These are phyloP conservation scores for Botrytis aclada DNA, from an alignment of 2,329 filamentous ascomycete genomes.

Conservation along the genomic window DNA sequence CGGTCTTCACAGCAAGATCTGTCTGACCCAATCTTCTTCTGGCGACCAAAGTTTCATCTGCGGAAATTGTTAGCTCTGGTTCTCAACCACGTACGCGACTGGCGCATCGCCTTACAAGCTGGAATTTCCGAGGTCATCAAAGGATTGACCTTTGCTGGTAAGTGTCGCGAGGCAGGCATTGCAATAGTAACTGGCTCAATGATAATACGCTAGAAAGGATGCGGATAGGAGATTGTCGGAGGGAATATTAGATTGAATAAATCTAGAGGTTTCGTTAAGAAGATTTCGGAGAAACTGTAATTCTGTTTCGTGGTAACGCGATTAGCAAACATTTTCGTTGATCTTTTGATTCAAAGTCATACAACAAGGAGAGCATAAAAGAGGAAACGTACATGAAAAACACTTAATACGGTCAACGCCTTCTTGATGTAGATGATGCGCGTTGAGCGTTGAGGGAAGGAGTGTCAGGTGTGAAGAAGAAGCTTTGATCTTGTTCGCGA, in stretches of 20 bases:
- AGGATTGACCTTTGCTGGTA: constrained; percentile 63
- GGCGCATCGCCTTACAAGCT: constrained; percentile 51
- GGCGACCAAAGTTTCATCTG: constrained; percentile 50
- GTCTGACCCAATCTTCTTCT: constrained; percentile 91
- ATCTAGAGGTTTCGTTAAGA: not conserved
- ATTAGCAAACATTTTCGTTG: constrained; percentile 8
- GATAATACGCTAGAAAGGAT: not conserved
- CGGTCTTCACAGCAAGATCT: constrained; percentile 78
- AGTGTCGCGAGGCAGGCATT: constrained; percentile 35
- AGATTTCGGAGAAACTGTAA: constrained; percentile 9
- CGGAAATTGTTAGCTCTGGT: constrained; percentile 25
- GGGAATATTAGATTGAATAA: not conserved
- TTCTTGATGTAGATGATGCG: constrained; percentile 5
- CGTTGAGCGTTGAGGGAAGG: constrained; percentile 5
- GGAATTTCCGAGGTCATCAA: constrained; percentile 64
- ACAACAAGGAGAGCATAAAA: not conserved
- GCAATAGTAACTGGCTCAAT: constrained; percentile 2
- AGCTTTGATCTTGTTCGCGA: constrained; percentile 12
- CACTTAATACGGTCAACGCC: not conserved
- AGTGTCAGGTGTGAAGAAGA: not conserved
- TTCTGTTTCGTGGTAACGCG: constrained; percentile 10
- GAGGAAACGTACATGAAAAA: not conserved
- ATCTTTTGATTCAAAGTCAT: not conserved
- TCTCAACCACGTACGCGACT: constrained; percentile 11
- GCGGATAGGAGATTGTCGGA: constrained; percentile 9